Percentiles rank a stretch among this genome's conserved stretches.
Conservation (phyloP, 2,329 filamentous ascomycete genomes). For the Dothistroma pini region DNA sequence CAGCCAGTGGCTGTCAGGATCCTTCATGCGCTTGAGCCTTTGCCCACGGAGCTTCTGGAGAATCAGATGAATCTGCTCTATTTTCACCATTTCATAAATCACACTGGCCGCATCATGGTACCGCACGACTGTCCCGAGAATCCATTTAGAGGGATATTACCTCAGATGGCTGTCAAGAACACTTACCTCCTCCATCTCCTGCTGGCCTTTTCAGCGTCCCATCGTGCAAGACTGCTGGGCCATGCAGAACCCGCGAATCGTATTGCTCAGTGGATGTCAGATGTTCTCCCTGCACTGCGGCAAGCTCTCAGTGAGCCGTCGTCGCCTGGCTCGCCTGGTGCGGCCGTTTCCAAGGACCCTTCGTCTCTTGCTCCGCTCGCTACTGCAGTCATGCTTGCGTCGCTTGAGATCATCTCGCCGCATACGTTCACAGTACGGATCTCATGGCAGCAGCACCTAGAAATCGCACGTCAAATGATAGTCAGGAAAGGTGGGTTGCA, state of each 20-base stretch:
- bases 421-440: conserved; percentile 77
- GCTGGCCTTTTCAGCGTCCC: conserved; percentile 79
- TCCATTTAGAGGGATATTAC: conserved; percentile 58
- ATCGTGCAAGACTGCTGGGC: conserved; percentile 69
- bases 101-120: conserved; percentile 67
- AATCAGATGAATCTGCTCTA: conserved; percentile 80
- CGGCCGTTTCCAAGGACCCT: conserved; percentile 47
- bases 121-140: conserved; percentile 61
- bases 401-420: conserved; percentile 77
- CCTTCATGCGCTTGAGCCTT: conserved; percentile 53
- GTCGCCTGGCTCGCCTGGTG: conserved; percentile 16
- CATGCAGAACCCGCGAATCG: conserved; percentile 72
- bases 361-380: conserved; percentile 72
- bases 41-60: conserved; percentile 57
- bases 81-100: conserved; percentile 71
- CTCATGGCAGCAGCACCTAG: conserved; percentile 75
- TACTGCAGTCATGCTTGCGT: conserved; percentile 80
- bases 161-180: conserved; percentile 65
- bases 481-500: conserved; percentile 60
- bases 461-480: conserved; percentile 72
- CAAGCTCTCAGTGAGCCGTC: conserved; percentile 51
- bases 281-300: conserved; percentile 71
- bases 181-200: conserved; percentile 71
- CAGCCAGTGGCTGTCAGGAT: conserved; percentile 64
- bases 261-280: conserved; percentile 75